Conservation (phyloP, 2,329 filamentous ascomycete genomes). For the Neonectria faginata region DNA sequence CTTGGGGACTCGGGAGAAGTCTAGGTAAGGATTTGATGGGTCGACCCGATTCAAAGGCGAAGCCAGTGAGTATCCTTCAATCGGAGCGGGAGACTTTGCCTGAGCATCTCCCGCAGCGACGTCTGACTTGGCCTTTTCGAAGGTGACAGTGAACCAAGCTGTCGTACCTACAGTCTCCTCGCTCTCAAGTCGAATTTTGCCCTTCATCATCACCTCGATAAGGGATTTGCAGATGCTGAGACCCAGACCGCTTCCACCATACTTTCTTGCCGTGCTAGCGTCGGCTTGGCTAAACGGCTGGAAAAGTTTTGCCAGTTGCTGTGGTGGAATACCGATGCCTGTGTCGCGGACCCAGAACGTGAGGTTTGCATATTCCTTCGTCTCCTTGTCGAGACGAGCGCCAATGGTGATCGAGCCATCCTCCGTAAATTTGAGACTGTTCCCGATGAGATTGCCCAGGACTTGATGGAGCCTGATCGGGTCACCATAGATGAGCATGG, state of each 20-base stretch:
- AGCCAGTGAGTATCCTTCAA: constrained; percentile 51
- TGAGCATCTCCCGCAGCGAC: constrained; percentile 68
- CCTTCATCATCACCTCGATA: constrained; percentile 91
- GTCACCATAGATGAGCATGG: constrained; percentile 78
- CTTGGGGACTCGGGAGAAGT: constrained; percentile 79
- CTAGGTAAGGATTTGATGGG: constrained; percentile 63
- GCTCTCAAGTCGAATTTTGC: constrained; percentile 85
- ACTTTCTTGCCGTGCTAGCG: constrained; percentile 88
- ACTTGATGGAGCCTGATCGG: constrained; percentile 76
- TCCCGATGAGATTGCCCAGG: constrained; percentile 86
- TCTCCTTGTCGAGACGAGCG: constrained; percentile 78
- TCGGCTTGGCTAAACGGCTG: constrained; percentile 94
- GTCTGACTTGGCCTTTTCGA: constrained; percentile 80
- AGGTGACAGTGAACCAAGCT: constrained; percentile 84
- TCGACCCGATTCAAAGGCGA: constrained; percentile 53
- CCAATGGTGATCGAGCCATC: constrained; percentile 87
- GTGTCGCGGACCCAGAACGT: constrained; percentile 91
- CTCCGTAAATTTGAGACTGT: constrained; percentile 94
- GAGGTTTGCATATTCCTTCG: constrained; percentile 75
- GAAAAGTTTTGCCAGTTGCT: constrained; percentile 87
- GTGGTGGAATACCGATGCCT: constrained; percentile 88
- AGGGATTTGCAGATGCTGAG: constrained; percentile 95
- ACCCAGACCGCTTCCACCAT: constrained; percentile 90
- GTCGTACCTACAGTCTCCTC: constrained; percentile 77
- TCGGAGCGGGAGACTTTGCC: constrained; percentile 51